Evolutionary conservation across 108 stramenopile species (phyloP).

Genomic region (Skeletonema marinoi): DNA sequence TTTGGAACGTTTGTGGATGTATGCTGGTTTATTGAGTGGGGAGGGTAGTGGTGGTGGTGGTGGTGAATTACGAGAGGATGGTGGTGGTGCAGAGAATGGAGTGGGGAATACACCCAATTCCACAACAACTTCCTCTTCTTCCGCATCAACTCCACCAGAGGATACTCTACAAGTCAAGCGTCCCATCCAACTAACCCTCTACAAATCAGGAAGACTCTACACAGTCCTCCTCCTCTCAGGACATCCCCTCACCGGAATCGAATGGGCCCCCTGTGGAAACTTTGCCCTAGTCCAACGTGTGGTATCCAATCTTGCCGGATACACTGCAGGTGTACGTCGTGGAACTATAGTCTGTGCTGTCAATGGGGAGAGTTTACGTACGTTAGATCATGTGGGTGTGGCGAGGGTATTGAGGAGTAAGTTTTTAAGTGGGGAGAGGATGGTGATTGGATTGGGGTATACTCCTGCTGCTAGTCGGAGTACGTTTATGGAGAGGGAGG

Average conservation of each 20-base stretch:
- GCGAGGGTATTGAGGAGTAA: conserved; percentile 34
- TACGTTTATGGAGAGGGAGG: conserved; percentile 54
- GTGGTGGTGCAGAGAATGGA: neutral
- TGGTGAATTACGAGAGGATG: neutral
- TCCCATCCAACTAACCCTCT: conserved; percentile 56
- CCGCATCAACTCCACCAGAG: conserved; percentile 2
- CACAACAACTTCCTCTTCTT: neutral
- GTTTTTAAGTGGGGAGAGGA: conserved; percentile 30
- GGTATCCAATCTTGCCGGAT: conserved; percentile 20
- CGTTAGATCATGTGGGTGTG: conserved; percentile 52
- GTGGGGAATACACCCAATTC: neutral
- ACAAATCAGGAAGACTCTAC: conserved; percentile 53
- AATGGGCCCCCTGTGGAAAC: conserved; percentile 84
- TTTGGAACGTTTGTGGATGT: conserved; percentile 83
- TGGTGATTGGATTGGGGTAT: conserved; percentile 54
- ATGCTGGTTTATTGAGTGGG: conserved; percentile 56
- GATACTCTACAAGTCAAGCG: conserved; percentile 18
- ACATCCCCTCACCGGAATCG: conserved; percentile 63
- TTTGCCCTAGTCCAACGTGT: conserved; percentile 71
- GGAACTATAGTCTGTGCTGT: conserved; percentile 66
- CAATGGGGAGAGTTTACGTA: conserved; percentile 21
- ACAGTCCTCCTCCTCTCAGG: conserved; percentile 53
- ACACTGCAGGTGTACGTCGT: conserved; percentile 53
- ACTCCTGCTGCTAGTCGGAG: conserved; percentile 66
- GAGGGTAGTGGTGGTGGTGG: neutral